Evolutionary conservation across 306 rosid genomes (phyloP).

Genomic region (Vicia villosa): DNA sequence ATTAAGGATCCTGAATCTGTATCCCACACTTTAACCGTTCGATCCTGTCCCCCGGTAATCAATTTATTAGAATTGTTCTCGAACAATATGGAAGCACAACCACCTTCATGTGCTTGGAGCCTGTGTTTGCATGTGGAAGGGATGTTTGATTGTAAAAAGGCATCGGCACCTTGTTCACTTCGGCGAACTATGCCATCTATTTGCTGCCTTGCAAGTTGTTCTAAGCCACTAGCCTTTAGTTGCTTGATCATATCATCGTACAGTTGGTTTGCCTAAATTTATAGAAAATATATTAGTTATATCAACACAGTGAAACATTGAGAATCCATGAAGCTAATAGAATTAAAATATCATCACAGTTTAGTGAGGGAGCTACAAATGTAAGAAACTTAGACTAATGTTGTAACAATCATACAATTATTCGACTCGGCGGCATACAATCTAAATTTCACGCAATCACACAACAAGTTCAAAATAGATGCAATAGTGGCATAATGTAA

Average conservation of each 20-base stretch:
- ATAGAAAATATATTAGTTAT: constrained; percentile 27
- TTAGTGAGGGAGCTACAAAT: background rate
- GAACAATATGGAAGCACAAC: constrained; percentile 83
- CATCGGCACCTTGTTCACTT: constrained; percentile 85
- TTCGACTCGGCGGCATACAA: background rate
- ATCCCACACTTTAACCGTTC: constrained; percentile 86
- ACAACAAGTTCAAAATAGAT: constrained; percentile 2
- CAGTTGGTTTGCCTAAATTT: constrained; percentile 72
- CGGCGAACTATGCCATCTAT: constrained; percentile 93
- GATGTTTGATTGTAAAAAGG: constrained; percentile 61
- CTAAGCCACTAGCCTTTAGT: constrained; percentile 80
- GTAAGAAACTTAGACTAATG: constrained; percentile 17
- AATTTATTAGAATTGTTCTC: constrained; percentile 69
- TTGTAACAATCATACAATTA: constrained; percentile 13
- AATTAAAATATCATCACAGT: constrained; percentile 10
- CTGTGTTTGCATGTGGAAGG: constrained; percentile 78
- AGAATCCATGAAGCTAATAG: constrained; percentile 16
- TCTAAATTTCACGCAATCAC: constrained; percentile 18
- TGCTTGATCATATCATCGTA: constrained; percentile 81
- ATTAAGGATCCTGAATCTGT: constrained; percentile 66
- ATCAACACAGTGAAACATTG: constrained; percentile 1
- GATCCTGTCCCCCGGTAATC: constrained; percentile 93
- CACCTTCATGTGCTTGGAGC: constrained; percentile 85
- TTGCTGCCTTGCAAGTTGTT: constrained; percentile 86
- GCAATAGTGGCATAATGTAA: background rate